Evolutionary conservation across 352 stramenopile species (phyloP).

Genomic region (Phytophthora idaei): DNA sequence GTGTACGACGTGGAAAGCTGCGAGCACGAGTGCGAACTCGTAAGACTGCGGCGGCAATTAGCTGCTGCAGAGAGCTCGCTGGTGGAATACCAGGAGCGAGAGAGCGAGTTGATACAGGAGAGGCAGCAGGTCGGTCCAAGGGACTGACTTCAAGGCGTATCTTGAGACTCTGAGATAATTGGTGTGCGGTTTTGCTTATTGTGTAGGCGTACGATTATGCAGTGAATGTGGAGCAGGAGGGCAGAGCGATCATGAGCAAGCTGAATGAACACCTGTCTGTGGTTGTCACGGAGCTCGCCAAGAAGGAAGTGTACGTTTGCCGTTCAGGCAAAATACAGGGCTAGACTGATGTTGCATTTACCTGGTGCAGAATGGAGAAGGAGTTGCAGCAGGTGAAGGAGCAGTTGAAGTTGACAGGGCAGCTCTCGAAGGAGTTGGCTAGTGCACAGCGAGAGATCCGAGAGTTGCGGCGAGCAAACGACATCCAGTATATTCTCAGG

Average conservation of each 20-base stretch:
- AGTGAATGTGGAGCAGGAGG: conserved; percentile 55
- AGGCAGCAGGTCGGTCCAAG: conserved; percentile 52
- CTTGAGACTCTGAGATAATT: background rate
- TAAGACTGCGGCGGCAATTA: conserved; percentile 46
- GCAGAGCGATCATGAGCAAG: conserved; percentile 42
- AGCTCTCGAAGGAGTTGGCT: conserved; percentile 72
- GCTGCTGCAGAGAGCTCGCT: conserved; percentile 36
- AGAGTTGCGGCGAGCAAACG: conserved; percentile 67
- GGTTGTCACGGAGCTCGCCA: conserved; percentile 60
- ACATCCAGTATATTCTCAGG: conserved; percentile 67
- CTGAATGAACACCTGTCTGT: conserved; percentile 59
- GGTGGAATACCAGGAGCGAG: conserved; percentile 58
- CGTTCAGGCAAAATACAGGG: background rate
- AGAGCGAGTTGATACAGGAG: conserved; percentile 65
- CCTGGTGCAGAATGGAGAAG: conserved; percentile 60
- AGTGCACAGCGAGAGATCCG: conserved; percentile 77
- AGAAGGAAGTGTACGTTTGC: conserved; percentile 63
- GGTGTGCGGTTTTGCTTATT: background rate
- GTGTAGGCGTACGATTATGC: conserved; percentile 62
- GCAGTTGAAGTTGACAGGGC: conserved; percentile 53
- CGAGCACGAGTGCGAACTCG: conserved; percentile 60
- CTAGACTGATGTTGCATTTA: background rate
- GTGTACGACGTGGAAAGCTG: conserved; percentile 83
- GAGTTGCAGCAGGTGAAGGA: conserved; percentile 62
- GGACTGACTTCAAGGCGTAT: background rate